Evolutionary conservation across 306 rosid genomes (phyloP).

Genomic region (Cicer cuneatum): DNA sequence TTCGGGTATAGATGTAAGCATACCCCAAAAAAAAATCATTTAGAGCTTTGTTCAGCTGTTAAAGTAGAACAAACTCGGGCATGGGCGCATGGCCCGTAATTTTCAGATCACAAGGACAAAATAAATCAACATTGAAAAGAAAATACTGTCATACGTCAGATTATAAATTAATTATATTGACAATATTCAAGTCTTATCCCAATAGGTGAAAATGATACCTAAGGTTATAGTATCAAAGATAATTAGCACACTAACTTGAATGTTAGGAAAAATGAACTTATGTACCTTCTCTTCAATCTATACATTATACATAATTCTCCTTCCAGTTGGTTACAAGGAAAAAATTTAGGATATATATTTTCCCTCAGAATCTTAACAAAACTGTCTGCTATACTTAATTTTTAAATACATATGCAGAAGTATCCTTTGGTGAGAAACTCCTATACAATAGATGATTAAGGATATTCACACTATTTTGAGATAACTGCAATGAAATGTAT

Average conservation of each 20-base stretch:
- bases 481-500: constrained; percentile 11
- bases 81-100: constrained; percentile 9
- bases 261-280: constrained; percentile 12
- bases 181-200: constrained; percentile 17
- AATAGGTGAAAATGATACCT: constrained; percentile 7
- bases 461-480: constrained; percentile 4
- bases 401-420: not conserved
- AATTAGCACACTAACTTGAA: constrained; percentile 20
- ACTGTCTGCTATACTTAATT: constrained; percentile 16
- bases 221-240: constrained; percentile 14
- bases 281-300: constrained; percentile 1
- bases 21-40: not conserved
- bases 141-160: constrained; percentile 18
- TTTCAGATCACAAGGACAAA: constrained; percentile 19
- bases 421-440: constrained; percentile 9
- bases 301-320: constrained; percentile 25
- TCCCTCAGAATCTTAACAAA: constrained; percentile 19
- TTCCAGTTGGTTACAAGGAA: not conserved
- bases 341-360: not conserved
- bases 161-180: not conserved
- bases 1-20: constrained; percentile 21
- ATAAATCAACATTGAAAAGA: constrained; percentile 20
- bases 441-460: not conserved
- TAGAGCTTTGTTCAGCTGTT: constrained; percentile 23
- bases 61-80: constrained; percentile 20